These are phyloP conservation scores for Alternaria viburni DNA, from an alignment of 2,329 filamentous ascomycete genomes.

Conservation along the genomic window DNA sequence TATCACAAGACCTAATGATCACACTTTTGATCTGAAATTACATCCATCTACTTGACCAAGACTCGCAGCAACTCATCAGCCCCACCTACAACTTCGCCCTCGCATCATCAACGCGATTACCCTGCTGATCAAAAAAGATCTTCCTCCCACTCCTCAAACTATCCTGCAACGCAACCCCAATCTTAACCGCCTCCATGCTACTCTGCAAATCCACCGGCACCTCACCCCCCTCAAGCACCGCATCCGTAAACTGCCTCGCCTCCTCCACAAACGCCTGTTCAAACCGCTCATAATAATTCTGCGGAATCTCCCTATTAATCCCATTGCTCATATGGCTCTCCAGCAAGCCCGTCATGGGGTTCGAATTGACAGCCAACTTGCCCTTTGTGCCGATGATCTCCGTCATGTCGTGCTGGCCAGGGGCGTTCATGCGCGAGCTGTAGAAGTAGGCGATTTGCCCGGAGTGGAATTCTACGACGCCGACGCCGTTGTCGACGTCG, in stretches of 20 bases:
- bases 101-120: slow-evolving; percentile 51
- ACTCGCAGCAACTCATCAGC: background rate
- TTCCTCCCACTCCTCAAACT: slow-evolving; percentile 53
- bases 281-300: slow-evolving; percentile 68
- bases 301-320: slow-evolving; percentile 65
- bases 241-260: slow-evolving; percentile 67
- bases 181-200: slow-evolving; percentile 65
- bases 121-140: slow-evolving; percentile 63
- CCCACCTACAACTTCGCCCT: slow-evolving; percentile 45
- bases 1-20: background rate
- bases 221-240: slow-evolving; percentile 61
- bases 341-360: slow-evolving; percentile 63
- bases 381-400: slow-evolving; percentile 72
- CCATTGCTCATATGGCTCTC: slow-evolving; percentile 61
- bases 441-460: slow-evolving; percentile 71
- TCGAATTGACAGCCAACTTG: slow-evolving; percentile 66
- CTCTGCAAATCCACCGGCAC: slow-evolving; percentile 64
- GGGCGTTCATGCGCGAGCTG: slow-evolving; percentile 69
- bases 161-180: slow-evolving; percentile 61
- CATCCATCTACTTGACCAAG: background rate
- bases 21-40: background rate
- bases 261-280: slow-evolving; percentile 68
- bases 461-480: slow-evolving; percentile 69
- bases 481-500: slow-evolving; percentile 68
- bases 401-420: slow-evolving; percentile 70